phyloP scores from a whole-genome alignment of 2,329 filamentous ascomycete species.

The Fusarium multiceps region DNA sequence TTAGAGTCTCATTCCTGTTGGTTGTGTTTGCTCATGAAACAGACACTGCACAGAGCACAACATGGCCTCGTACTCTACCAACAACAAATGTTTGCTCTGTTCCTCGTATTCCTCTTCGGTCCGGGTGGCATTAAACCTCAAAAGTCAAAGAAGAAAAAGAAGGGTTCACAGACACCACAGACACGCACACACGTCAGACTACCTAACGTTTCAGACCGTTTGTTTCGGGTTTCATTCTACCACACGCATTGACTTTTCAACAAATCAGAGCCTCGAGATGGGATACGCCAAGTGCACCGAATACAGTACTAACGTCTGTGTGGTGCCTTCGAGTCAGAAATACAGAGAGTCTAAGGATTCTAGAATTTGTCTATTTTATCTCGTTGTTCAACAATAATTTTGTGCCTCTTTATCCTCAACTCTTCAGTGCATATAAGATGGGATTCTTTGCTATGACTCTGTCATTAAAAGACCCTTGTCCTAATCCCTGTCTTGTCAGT shows the following conservation, averaged over 20 bases:
- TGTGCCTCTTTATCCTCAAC: background rate
- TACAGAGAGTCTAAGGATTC: background rate
- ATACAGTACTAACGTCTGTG: background rate
- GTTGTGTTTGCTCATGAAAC: slow-evolving; percentile 39
- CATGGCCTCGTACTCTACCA: slow-evolving; percentile 15
- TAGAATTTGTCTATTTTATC: background rate
- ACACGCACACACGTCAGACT: slow-evolving; percentile 13
- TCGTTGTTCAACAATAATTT: background rate
- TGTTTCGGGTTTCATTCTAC: slow-evolving; percentile 38
- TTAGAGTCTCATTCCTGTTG: background rate
- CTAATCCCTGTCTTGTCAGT: background rate
- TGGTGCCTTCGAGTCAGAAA: slow-evolving; percentile 7
- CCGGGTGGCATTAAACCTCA: background rate
- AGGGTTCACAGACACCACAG: slow-evolving; percentile 1
- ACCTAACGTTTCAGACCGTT: slow-evolving; percentile 34
- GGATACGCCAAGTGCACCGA: slow-evolving; percentile 10
- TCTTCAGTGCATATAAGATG: background rate
- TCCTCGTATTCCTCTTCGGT: slow-evolving; percentile 7
- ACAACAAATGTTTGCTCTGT: slow-evolving; percentile 13
- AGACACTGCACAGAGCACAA: slow-evolving; percentile 3
- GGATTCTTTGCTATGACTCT: background rate
- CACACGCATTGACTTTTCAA: slow-evolving; percentile 7
- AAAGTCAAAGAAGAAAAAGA: background rate
- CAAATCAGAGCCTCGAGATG: slow-evolving; percentile 20
- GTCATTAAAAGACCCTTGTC: slow-evolving; percentile 22